Conservation (phyloP, 2,329 filamentous ascomycete genomes). For the Fusarium sp. region DNA sequence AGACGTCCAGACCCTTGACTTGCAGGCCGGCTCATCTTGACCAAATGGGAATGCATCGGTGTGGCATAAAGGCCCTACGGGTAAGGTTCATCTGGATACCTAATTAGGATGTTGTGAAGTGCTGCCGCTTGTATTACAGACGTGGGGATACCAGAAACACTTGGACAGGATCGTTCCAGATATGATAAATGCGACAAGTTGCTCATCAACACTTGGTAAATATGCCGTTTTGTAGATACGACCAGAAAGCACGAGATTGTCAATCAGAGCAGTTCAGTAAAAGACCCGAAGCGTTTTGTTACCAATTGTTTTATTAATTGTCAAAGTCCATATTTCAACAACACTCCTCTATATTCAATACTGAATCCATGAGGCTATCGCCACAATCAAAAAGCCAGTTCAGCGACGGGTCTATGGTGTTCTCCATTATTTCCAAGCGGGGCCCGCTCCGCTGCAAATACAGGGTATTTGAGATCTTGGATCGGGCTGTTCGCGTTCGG, state of each 20-base stretch:
- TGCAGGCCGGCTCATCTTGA: neutral
- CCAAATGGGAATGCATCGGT: neutral
- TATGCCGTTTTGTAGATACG: neutral
- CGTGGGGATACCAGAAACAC: neutral
- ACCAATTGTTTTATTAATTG: no score
- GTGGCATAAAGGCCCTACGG: neutral
- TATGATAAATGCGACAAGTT: neutral
- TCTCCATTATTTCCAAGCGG: neutral
- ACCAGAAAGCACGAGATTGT: neutral
- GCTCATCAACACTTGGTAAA: neutral
- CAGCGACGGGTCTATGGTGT: conserved; percentile 30
- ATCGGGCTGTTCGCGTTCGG: conserved; percentile 26
- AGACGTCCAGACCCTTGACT: neutral
- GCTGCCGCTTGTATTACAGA: neutral
- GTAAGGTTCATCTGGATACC: neutral
- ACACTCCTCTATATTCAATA: no score
- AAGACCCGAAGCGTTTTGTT: neutral
- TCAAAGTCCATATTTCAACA: neutral
- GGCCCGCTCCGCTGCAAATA: conserved; percentile 15
- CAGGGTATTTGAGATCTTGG: conserved; percentile 20
- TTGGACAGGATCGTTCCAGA: neutral
- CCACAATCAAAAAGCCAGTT: conserved; percentile 4
- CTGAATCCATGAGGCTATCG: conserved; percentile 28
- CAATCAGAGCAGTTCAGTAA: neutral
- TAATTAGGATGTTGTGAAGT: neutral